Evolutionary conservation across 108 stramenopile species (phyloP), one percentile per base, ranked within the genome.

Genomic region (Cyclotella kingstonii): DNA sequence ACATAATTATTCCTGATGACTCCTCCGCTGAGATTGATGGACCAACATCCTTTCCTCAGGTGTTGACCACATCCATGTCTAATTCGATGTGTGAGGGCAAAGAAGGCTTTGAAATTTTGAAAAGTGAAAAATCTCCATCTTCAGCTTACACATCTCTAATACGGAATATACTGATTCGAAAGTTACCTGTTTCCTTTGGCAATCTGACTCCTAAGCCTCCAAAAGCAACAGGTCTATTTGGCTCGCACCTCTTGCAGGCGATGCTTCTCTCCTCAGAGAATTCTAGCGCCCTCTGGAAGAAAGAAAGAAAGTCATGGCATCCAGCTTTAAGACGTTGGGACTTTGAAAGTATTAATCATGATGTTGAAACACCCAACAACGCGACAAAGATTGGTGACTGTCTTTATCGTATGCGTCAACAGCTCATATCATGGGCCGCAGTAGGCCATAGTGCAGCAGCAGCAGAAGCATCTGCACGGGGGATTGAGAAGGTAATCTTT

Each of bases 1-100:
- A 98, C 64, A 83, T 92, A 39, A 74, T 97, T 35, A 82, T 98
- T 57, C 96, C 98, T 9, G 79, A 89, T 41, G 84, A 94, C 31
- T 70, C 67, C 51, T 68, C 66, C 46, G 60, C 50, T 2, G 52
- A 54, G 15, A 55, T 28, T n/a, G 45, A 50, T 28, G 66, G 61
- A 12, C 29, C 36, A 5, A 34, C 58, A 10, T 28, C 54, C 12
- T 40, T 33, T 23, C 62, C 70, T 28, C 34, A 35, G 54, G n/a
- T 59, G 12, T 18, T 43, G 19, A 43, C 49, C 12, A 9, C 68
- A 10, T 33, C 68, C 10, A 21, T 22, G 11, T 39, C 54, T 7
- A 18, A 53, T n/a, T 41, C 47, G 15, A 46, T 64, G 61, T 31
- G 47, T 31, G 69, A 66, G 26, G 59, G 33, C 12, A 66, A 54